These are phyloP conservation scores for Neoboletus magnificus DNA, from an alignment of 768 basidiomycete genomes.

Conservation along the genomic window DNA sequence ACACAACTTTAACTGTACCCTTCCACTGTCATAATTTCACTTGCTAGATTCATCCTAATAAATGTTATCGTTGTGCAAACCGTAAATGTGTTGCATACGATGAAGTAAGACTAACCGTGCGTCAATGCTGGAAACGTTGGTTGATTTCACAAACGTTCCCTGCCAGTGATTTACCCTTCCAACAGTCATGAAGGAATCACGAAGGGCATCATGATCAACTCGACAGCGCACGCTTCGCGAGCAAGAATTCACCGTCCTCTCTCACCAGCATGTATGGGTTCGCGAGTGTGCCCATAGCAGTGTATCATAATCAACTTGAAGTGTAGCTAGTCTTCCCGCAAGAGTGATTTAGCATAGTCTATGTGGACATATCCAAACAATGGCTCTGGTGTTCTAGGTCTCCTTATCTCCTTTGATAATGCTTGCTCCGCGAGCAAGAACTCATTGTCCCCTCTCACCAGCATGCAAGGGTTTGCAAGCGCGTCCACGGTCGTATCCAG, in stretches of 20 bases:
- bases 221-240: too few species aligned
- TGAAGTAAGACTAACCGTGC: too few species aligned
- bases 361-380: too few species aligned
- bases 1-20: conserved; percentile 25
- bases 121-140: background rate
- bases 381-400: too few species aligned
- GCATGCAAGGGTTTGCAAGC: conserved; percentile 1
- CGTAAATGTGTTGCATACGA: background rate
- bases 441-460: background rate
- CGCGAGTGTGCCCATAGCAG: too few species aligned
- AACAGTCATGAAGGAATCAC: background rate
- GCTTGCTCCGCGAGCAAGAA: too few species aligned
- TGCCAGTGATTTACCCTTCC: background rate
- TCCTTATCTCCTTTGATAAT: too few species aligned
- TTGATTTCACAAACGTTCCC: background rate
- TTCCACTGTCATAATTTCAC: conserved; percentile 26
- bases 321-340: too few species aligned
- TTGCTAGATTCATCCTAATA: conserved; percentile 31
- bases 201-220: background rate
- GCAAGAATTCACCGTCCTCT: too few species aligned
- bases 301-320: too few species aligned
- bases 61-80: conserved; percentile 20
- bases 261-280: too few species aligned
- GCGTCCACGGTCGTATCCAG: background rate
- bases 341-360: too few species aligned